Conservation (phyloP, 768 basidiomycete species). For the Mycena venus region DNA sequence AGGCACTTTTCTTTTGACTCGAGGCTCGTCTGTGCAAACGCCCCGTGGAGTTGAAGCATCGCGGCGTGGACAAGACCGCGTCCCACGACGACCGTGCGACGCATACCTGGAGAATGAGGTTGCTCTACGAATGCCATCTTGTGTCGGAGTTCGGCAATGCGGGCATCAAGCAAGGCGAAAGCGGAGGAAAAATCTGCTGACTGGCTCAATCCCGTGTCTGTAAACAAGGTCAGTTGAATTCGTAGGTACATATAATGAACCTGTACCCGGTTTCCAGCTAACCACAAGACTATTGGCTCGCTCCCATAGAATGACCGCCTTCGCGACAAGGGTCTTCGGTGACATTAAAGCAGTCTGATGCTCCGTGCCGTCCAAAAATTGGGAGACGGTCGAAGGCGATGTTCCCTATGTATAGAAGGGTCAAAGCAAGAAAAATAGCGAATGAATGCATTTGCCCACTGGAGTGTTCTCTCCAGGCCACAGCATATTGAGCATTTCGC, state of each 20-base stretch:
- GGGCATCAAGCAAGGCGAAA: conserved; percentile 5
- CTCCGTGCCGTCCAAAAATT: conserved; percentile 17
- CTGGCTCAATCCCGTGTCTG: neutral
- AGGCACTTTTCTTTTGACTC: conserved; percentile 21
- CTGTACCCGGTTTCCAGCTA: conserved; percentile 14
- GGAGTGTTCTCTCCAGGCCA: conserved; percentile 18
- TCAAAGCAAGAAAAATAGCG: neutral
- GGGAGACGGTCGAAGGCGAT: neutral
- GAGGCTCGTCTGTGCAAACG: neutral
- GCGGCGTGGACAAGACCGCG: conserved; percentile 27
- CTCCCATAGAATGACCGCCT: conserved; percentile 31
- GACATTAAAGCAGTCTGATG: neutral
- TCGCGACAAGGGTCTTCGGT: conserved; percentile 19
- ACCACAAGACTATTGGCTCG: conserved; percentile 16
- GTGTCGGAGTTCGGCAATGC: neutral
- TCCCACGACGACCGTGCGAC: neutral
- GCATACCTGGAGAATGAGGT: neutral
- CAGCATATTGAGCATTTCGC: neutral
- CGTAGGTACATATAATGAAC: neutral
- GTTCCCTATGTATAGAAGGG: neutral
- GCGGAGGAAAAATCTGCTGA: neutral
- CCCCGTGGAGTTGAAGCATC: conserved; percentile 25
- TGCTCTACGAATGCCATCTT: neutral
- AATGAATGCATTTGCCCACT: neutral
- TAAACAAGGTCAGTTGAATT: neutral